Base-by-base conservation (phyloP, 768 basidiomycete genomes). In the Psilocybe cyanescens region DNA sequence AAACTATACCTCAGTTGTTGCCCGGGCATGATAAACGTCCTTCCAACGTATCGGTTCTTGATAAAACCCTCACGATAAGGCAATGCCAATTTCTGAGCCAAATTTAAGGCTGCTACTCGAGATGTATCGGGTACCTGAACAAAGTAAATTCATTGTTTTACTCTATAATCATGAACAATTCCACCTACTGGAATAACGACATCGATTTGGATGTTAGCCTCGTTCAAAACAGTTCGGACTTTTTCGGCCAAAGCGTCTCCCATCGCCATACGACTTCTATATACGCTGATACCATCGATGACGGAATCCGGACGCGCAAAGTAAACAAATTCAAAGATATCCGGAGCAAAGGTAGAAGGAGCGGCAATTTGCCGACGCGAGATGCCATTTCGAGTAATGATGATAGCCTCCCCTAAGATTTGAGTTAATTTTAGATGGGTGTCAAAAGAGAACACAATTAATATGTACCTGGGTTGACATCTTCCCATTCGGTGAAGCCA, bases 1-100 rank as follows among this genome's bases (percentile, higher is more conserved):
- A 57, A 9, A 48, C 16, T 17, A 59, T 64, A 87, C 93, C 95
- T 86, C 88, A 94, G 91, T 74, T 94, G 91, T 72, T 99, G 97
- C 24, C 97, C 97, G 7, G 97, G 97, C 97, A 99, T 99, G 76
- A 99, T 99, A 74, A 99, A 99, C 0, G 97, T 99, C 66, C 97
- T 81, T 3, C 96, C 97, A 33, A 99, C 95, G 76, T 99, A 99
- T 35, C 97, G 88, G 74, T 99, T 99, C 81, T 99, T 99, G 67
- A 99, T 87, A 74, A 99, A 99, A 1, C 97, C 97, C 78, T 99
- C 97, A 49, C 97, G 87, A 75, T 99, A 99, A 3, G 97, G 97
- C 33, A 99, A 79, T 6, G 84, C 72, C 46, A 99, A 81, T 69
- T 88, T 90, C 73, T 99, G 97, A 17, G 97, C 97, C 41, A 97